Evolutionary conservation across 768 basidiomycete species (phyloP), one percentile per base, ranked within the genome.

Genomic region (Boletus pseudopeckii): DNA sequence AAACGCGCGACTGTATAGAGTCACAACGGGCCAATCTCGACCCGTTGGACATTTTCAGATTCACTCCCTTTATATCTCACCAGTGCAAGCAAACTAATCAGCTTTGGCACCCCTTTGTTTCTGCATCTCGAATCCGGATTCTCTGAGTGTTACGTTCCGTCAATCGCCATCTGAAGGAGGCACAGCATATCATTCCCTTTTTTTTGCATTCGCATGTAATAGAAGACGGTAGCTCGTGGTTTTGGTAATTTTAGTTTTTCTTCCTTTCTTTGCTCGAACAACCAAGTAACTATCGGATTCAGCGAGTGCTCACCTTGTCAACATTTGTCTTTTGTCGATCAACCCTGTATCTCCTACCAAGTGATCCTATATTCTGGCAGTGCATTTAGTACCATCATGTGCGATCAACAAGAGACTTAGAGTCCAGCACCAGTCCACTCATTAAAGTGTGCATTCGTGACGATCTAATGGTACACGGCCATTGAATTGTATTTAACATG

Each of bases 1-100:
- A 92, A 88, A 74, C 76, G 76, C 24, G 90, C 90, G 39, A 90
- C 89, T 34, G 81, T 82, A 77, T 89, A 84, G 74, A 80, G 62
- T 44, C 17, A 30, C 45, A 32, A 52, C 17, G 49, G 18, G 15
- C 41, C 28, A 45, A 46, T 55, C 54, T 61, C 57, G 48, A 56
- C 52, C 54, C 51, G 63, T 58, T 57, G 58, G 61, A 67, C 54
- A 51, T 55, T 72, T 62, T 58, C 60, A 61, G 68, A 56, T 64
- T 70, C 69, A 65, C 62, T 70, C 60, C 53, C 54, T 66, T 69
- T 61, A 54, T 61, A 63, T 69, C 59, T 68, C 57, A 61, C 30
- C 50, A 66, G 65, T 75, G 77, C 81, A 80, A 79, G 76, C 76
- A 75, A 79, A 78, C 75, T 78, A 76, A 70, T 66, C 45, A 50